These are phyloP conservation scores for Plenodomus tracheiphilus DNA, from an alignment of 2,329 filamentous ascomycete genomes.

Conservation along the genomic window DNA sequence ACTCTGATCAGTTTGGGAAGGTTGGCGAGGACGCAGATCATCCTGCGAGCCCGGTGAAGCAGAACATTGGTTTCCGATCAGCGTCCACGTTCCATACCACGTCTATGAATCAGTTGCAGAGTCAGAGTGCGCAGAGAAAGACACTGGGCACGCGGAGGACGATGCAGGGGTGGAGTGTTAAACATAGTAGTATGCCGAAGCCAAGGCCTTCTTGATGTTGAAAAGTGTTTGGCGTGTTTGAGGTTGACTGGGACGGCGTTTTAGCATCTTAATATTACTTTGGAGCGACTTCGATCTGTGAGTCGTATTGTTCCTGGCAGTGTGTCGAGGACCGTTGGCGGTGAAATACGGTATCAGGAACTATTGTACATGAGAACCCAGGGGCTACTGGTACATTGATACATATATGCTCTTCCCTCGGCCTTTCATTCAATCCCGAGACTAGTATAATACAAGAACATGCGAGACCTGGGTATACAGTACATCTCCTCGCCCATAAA, in stretches of 20 bases:
- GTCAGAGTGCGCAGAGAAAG: constrained; percentile 41
- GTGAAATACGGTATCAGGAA: too few species aligned
- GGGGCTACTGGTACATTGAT: too few species aligned
- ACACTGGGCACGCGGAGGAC: constrained; percentile 56
- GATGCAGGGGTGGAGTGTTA: constrained; percentile 56
- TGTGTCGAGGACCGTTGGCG: too few species aligned
- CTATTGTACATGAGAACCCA: too few species aligned
- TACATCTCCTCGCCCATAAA: too few species aligned
- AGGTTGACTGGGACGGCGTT: background rate
- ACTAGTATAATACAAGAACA: too few species aligned
- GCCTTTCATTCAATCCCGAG: too few species aligned
- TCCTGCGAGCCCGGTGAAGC: constrained; percentile 16
- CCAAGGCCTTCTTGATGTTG: constrained; percentile 22
- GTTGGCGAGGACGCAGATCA: constrained; percentile 4
- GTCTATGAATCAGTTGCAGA: constrained; percentile 40
- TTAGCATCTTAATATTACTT: background rate
- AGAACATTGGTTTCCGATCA: constrained; percentile 30
- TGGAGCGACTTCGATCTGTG: background rate
- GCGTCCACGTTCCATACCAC: constrained; percentile 51
- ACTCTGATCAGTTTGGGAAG: constrained; percentile 13
- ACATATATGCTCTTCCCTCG: too few species aligned
- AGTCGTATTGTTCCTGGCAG: too few species aligned
- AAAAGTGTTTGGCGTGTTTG: background rate
- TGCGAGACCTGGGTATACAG: too few species aligned
- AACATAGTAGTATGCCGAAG: constrained; percentile 36